Evolutionary conservation across 805 yeast genomes (phyloP), one percentile per base, ranked within the genome.

Genomic region (Candida jianshihensis): DNA sequence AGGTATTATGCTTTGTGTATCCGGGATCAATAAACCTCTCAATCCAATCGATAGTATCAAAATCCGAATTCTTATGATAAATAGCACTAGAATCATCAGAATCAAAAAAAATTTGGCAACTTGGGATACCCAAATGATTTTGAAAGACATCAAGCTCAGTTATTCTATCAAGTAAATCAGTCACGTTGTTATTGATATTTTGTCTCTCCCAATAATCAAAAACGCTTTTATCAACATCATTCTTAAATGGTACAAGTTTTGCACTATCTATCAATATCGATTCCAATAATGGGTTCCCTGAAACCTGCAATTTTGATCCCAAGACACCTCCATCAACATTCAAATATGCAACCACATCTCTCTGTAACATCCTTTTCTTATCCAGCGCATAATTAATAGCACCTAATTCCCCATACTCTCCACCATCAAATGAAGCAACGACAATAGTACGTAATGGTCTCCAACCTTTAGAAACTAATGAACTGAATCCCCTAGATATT

Each of bases 401-500:
- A 1, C 95, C 95, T 21, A 85, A 45, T 37, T 77, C 60, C 0
- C 83, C 90, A 43, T 72, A 73, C 50, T 79, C 86, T 45, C 78
- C 88, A 25, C 85, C 94, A 57, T 86, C 95, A 88, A 88, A 86
- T 20, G 84, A 76, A 0, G 81, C 80, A 31, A 86, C 64, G 36
- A 74, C 66, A 18, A 86, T 78, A 0, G 88, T 74, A 49, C 92
- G 64, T 34, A 72, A 55, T 10, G 94, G 94, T 49, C 70, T 72
- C 89, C 89, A 85, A 2, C 81, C 82, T 6, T 59, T 52, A 31
- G 63, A 54, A 7, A 57, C 46, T 31, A 77, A 52, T 13, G 60
- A 59, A 9, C 70, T 62, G 28, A 75, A 59, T 0, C 75, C 76
- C 33, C 80, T 55, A 2, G 75, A 69, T 15, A 77, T 49, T 43